phyloP scores from a whole-genome alignment of 2,329 filamentous ascomycete species.

The Huntiella savannae region DNA sequence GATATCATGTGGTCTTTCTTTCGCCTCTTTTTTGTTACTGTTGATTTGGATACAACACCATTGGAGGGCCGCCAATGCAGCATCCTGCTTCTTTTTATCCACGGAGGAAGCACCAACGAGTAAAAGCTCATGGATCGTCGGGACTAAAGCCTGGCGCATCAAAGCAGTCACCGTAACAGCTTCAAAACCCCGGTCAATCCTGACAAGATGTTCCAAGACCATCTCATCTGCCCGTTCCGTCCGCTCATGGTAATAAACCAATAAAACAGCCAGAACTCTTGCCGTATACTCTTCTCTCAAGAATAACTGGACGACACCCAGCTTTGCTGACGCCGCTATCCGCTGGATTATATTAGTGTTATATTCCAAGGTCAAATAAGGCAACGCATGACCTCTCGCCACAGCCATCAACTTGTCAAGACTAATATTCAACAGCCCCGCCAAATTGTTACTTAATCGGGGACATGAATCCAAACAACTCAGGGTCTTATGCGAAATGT shows the following conservation, averaged over 20 bases:
- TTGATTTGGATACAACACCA: constrained; percentile 26
- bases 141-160: constrained; percentile 54
- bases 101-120: constrained; percentile 61
- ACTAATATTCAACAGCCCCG: constrained; percentile 60
- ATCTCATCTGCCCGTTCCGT: constrained; percentile 39
- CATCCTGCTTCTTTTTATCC: constrained; percentile 32
- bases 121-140: constrained; percentile 54
- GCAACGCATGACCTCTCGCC: constrained; percentile 66
- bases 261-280: constrained; percentile 37
- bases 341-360: constrained; percentile 61
- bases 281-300: constrained; percentile 26
- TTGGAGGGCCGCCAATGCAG: constrained; percentile 24
- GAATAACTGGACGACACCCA: not conserved
- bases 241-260: constrained; percentile 38
- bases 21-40: constrained; percentile 23
- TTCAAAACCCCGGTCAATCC: constrained; percentile 52
- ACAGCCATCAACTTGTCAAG: constrained; percentile 54
- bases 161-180: constrained; percentile 46
- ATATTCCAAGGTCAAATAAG: constrained; percentile 65
- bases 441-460: constrained; percentile 63
- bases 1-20: constrained; percentile 33
- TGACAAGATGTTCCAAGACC: constrained; percentile 47
- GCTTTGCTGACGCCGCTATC: constrained; percentile 49
- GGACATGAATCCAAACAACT: constrained; percentile 65
- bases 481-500: constrained; percentile 60